Conservation (phyloP, 2,329 filamentous ascomycete genomes). For the Arthrinium puccinioides region DNA sequence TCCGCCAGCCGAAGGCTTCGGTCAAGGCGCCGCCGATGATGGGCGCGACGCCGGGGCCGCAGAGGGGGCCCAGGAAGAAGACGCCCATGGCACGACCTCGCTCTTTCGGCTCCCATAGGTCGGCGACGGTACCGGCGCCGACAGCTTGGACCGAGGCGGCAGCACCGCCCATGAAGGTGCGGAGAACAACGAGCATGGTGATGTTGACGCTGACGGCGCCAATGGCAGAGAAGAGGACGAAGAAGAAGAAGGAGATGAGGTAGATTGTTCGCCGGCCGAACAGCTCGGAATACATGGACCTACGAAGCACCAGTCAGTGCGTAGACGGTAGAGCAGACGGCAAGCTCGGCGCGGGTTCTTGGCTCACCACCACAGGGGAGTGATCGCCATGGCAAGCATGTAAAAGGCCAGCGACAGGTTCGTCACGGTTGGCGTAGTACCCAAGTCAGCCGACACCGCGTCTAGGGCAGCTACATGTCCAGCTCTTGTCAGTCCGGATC, state of each 20-base stretch:
- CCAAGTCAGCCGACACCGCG: no score
- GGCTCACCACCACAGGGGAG: conserved; percentile 80
- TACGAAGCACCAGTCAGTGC: no score
- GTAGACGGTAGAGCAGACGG: no score
- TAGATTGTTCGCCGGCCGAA: conserved; percentile 67
- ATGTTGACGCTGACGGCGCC: conserved; percentile 61
- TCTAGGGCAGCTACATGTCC: no score
- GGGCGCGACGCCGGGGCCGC: conserved; percentile 66
- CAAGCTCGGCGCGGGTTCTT: no score
- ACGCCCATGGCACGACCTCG: conserved; percentile 64
- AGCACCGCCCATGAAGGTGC: conserved; percentile 63
- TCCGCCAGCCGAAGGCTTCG: conserved; percentile 63
- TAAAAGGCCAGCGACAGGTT: conserved; percentile 70
- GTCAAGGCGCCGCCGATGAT: conserved; percentile 69
- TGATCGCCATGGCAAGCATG: conserved; percentile 73
- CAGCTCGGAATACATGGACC: conserved; percentile 66
- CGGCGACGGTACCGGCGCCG: conserved; percentile 70
- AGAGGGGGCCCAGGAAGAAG: conserved; percentile 64
- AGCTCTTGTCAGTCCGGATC: conserved; percentile 49
- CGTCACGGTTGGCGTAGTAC: no score
- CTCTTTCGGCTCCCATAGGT: conserved; percentile 65
- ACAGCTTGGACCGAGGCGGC: conserved; percentile 73
- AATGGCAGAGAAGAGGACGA: conserved; percentile 61
- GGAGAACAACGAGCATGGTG: conserved; percentile 66
- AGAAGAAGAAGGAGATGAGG: conserved; percentile 61